phyloP scores from a whole-genome alignment of 805 yeast species.

The Candida koratica region DNA sequence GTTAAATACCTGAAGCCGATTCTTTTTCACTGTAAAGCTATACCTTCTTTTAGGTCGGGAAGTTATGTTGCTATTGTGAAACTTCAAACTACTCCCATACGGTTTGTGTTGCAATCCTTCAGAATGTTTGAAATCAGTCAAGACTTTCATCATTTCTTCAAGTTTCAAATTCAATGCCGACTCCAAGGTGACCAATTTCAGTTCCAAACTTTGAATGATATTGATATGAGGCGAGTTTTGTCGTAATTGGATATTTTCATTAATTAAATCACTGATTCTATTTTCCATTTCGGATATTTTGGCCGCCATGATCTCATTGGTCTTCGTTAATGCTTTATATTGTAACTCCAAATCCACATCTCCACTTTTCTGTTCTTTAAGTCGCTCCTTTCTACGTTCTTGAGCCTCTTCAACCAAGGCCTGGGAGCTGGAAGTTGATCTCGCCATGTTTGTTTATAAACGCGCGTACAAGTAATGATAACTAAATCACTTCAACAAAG shows the following conservation, averaged over 20 bases:
- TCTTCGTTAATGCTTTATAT: constrained; percentile 57
- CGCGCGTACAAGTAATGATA: constrained; percentile 2
- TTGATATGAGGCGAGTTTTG: constrained; percentile 26
- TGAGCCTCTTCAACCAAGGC: constrained; percentile 15
- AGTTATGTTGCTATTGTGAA: constrained; percentile 9
- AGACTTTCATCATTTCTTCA: constrained; percentile 42
- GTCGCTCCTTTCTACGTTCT: constrained; percentile 5
- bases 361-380: neutral
- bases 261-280: constrained; percentile 45
- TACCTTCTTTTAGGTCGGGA: constrained; percentile 3
- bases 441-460: constrained; percentile 17
- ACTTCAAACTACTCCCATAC: constrained; percentile 8
- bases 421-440: constrained; percentile 18
- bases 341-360: constrained; percentile 4
- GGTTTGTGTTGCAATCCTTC: constrained; percentile 33
- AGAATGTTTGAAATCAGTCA: constrained; percentile 33
- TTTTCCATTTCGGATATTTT: constrained; percentile 52
- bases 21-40: constrained; percentile 6
- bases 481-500: constrained; percentile 18
- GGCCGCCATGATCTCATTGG: constrained; percentile 49
- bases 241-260: constrained; percentile 47
- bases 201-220: constrained; percentile 32
- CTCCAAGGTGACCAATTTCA: constrained; percentile 39
- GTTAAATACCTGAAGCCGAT: constrained; percentile 4
- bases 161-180: constrained; percentile 37